Evolutionary conservation across 2,329 filamentous ascomycete genomes (phyloP).

Genomic region (Gnomoniopsis sp.): DNA sequence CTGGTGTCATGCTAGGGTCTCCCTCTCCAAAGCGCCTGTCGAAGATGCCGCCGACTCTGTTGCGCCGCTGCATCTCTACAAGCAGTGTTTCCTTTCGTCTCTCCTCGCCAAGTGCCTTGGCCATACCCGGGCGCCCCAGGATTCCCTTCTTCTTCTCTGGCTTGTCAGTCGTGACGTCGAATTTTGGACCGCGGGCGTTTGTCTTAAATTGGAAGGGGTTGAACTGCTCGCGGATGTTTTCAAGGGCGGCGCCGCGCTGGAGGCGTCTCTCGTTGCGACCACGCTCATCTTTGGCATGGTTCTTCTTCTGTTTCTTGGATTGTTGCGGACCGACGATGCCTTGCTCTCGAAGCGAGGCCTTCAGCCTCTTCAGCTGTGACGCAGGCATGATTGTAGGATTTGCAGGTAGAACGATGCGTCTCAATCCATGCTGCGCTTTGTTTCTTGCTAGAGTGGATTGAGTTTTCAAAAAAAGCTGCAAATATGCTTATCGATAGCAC

Average conservation of each 20-base stretch:
- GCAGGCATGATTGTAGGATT: conserved; percentile 66
- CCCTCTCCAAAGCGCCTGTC: conserved; percentile 96
- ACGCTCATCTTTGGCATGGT: conserved; percentile 63
- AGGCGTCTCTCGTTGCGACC: conserved; percentile 69
- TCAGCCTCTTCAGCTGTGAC: conserved; percentile 94
- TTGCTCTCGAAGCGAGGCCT: conserved; percentile 83
- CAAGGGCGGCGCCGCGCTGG: conserved; percentile 72
- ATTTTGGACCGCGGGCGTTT: conserved; percentile 73
- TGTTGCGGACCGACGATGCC: conserved; percentile 88
- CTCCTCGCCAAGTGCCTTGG: conserved; percentile 84
- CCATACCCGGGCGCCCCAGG: conserved; percentile 74
- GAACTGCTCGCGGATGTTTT: conserved; percentile 89
- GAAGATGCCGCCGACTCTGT: conserved; percentile 88
- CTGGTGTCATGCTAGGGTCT: conserved; percentile 87
- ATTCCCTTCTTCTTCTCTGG: conserved; percentile 56
- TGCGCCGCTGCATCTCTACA: conserved; percentile 83
- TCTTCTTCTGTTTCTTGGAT: conserved; percentile 90
- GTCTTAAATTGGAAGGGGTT: conserved; percentile 96
- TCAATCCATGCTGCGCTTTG: not conserved
- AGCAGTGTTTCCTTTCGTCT: conserved; percentile 76
- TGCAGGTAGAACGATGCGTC: not conserved
- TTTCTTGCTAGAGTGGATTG: not conserved
- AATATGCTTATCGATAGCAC: conserved; percentile 29
- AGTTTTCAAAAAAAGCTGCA: conserved; percentile 6
- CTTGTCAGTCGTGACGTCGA: conserved; percentile 72